Evolutionary conservation across 768 basidiomycete genomes (phyloP).

Genomic region (Leccinellum rugosiceps): DNA sequence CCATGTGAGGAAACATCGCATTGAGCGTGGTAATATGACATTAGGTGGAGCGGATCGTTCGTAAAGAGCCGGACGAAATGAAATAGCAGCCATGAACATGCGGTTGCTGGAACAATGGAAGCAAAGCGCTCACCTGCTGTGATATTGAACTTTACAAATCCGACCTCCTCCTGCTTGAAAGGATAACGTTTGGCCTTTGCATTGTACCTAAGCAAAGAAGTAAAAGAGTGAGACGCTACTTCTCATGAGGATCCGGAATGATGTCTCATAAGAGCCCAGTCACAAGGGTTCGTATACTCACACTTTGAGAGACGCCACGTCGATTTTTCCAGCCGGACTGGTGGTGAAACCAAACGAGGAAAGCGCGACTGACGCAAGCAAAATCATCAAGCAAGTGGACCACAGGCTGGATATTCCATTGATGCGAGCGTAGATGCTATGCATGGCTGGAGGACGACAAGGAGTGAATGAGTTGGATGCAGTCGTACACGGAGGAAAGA

Average conservation of each 20-base stretch:
- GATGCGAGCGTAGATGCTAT: constrained; percentile 63
- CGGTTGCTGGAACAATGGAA: constrained; percentile 25
- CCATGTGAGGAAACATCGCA: constrained; percentile 1
- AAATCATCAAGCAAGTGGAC: constrained; percentile 70
- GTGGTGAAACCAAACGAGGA: constrained; percentile 67
- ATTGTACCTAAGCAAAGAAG: constrained; percentile 37
- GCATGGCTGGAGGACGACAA: constrained; percentile 43
- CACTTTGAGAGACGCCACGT: constrained; percentile 74
- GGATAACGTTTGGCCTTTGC: constrained; percentile 52
- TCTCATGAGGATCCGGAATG: constrained; percentile 8
- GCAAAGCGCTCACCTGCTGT: constrained; percentile 58
- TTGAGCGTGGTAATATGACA: constrained; percentile 15
- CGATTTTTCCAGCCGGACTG: constrained; percentile 53
- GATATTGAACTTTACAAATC: constrained; percentile 79
- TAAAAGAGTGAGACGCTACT: constrained; percentile 10
- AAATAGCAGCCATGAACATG: constrained; percentile 27
- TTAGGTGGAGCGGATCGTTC: constrained; percentile 8
- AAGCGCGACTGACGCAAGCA: constrained; percentile 67
- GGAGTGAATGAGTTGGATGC: not conserved
- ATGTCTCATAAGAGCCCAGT: constrained; percentile 5
- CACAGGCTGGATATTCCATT: constrained; percentile 74
- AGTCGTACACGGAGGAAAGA: not conserved
- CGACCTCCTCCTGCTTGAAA: constrained; percentile 66
- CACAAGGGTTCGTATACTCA: constrained; percentile 36
- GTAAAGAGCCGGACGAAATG: constrained; percentile 19